phyloP scores from a whole-genome alignment of 768 basidiomycete species.

The Cystoderma amianthinum region DNA sequence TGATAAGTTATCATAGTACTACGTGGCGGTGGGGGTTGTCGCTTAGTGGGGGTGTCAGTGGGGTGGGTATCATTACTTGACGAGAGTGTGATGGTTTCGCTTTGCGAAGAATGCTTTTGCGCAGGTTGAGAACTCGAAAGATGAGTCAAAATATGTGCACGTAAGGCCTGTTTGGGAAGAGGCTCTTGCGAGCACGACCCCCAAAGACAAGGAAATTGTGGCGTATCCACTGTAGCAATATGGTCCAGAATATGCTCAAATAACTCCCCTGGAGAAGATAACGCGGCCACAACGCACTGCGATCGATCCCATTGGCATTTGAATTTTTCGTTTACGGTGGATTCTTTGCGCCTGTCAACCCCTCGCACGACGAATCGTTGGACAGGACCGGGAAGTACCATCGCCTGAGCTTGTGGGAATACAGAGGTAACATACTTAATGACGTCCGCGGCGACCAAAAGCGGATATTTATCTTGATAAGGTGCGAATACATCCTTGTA shows the following conservation, averaged over 20 bases:
- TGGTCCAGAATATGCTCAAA: conserved; percentile 67
- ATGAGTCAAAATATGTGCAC: conserved; percentile 72
- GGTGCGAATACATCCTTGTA: conserved; percentile 82
- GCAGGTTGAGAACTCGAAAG: conserved; percentile 52
- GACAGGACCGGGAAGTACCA: conserved; percentile 68
- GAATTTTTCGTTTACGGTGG: conserved; percentile 52
- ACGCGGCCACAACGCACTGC: conserved; percentile 41
- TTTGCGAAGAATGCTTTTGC: conserved; percentile 61
- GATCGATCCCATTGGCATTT: conserved; percentile 74
- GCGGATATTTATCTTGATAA: conserved; percentile 44
- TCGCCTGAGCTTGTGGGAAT: conserved; percentile 81
- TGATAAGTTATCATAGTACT: conserved; percentile 52
- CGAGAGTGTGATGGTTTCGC: conserved; percentile 67
- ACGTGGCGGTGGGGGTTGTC: conserved; percentile 69
- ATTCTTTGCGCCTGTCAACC: conserved; percentile 62
- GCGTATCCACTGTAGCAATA: conserved; percentile 33
- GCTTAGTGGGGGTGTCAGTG: conserved; percentile 51
- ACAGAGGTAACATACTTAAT: conserved; percentile 89
- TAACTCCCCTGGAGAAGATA: conserved; percentile 52
- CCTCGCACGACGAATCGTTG: conserved; percentile 87
- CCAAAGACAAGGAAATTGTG: conserved; percentile 63
- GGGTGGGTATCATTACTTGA: conserved; percentile 49
- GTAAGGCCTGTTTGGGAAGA: conserved; percentile 44
- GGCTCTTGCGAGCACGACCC: conserved; percentile 47
- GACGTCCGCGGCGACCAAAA: conserved; percentile 85